Percentiles rank a stretch among this genome's conserved stretches.
Conservation (phyloP, 257 asterid genomes). For the Scutellaria barbata region DNA sequence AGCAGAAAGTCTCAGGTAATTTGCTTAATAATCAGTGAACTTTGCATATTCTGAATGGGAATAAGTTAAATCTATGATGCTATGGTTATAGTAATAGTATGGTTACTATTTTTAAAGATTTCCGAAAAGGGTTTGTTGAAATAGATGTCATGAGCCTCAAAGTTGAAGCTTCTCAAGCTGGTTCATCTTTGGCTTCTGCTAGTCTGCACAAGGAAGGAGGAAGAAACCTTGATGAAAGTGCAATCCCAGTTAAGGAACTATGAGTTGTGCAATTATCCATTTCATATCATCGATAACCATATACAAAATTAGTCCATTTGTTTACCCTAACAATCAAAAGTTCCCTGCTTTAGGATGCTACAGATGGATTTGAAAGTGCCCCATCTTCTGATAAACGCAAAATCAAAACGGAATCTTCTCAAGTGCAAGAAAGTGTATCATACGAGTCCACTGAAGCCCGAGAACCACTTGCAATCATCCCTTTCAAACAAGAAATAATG, state of each 20-base stretch:
- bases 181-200: conserved; percentile 40
- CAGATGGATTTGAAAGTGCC: conserved; percentile 52
- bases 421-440: conserved; percentile 31
- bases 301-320: conserved; percentile 26
- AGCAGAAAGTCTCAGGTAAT: conserved; percentile 56
- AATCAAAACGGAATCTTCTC: conserved; percentile 36
- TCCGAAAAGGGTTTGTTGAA: conserved; percentile 37
- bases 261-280: conserved; percentile 40
- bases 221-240: conserved; percentile 27
- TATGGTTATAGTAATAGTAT: conserved; percentile 34
- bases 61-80: too few species aligned
- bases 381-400: conserved; percentile 41
- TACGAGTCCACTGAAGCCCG: background rate
- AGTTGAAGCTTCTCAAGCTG: conserved; percentile 46
- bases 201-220: conserved; percentile 32
- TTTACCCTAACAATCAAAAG: conserved; percentile 50
- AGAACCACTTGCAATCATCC: conserved; percentile 13
- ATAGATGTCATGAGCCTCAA: conserved; percentile 38
- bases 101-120: conserved; percentile 50
- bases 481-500: background rate
- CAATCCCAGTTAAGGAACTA: conserved; percentile 67
- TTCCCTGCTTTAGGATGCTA: conserved; percentile 71
- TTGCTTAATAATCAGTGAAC: conserved; percentile 10
- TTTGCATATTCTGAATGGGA: background rate
- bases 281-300: conserved; percentile 22